Base-by-base conservation (phyloP, 805 yeast genomes). In the Kluyveromyces siamensis region DNA sequence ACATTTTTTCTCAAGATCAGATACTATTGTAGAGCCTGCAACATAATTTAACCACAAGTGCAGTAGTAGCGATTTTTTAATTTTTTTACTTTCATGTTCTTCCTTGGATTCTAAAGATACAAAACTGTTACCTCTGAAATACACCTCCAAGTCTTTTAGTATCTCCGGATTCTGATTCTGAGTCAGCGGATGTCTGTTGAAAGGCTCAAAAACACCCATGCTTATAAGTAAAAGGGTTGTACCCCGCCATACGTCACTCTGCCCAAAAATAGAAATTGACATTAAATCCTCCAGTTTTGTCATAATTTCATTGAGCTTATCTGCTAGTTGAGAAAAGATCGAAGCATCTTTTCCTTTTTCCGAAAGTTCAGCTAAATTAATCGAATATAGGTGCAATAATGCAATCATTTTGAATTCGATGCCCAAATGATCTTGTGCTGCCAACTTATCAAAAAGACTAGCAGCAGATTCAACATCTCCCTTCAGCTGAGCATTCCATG, bases 131-230 rank as follows among this genome's bases (percentile, higher is more conserved):
- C 49, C 48, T 1, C 43, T 25, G 45, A 59, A 62, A 40, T 53
- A 62, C n/a, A 47, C 21, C 40, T 50, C 51, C 27, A 65, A 50
- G 37, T 51, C 54, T 16, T 48, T 50, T 17, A 60, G 5, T 33
- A 59, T 53, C 17, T n/a, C 35, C 33, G 56, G 55, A 5, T 51
- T 57, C 27, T 62, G 63, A 10, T 48, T 54, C n/a, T 58, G 51
- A 2, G 66, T 61, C 44, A 63, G 48, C 10, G 66, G 61, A 36
- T 51, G 52, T 21, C 50, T 50, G 1, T 63, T 60, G 40, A 65
- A 65, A 0, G 67, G 66, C 27, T 65, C 64, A 36, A 63, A 59
- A 50, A 60, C 67, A 2, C 63, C 45, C 37, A 58, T 54, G 9
- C 63, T 52, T 65, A 67, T 62, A 6, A 62, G 18, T n/a, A 65